phyloP scores from a whole-genome alignment of 2,329 filamentous ascomycete genomes.

The Fulvia fulva region DNA sequence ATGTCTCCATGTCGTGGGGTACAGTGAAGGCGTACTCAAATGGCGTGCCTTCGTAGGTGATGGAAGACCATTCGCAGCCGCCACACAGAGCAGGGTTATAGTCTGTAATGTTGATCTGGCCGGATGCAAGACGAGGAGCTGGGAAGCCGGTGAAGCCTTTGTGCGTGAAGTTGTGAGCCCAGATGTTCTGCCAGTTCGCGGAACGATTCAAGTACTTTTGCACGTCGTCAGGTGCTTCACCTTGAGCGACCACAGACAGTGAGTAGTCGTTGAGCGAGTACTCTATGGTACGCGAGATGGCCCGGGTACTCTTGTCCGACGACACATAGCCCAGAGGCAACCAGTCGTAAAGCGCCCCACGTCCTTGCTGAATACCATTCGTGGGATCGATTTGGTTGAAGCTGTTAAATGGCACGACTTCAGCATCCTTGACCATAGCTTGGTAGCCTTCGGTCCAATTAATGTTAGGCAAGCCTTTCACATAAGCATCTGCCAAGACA shows the following conservation, averaged over 20 bases:
- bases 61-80: constrained; percentile 39
- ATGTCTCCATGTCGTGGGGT: constrained; percentile 40
- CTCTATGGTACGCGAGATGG: constrained; percentile 41
- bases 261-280: constrained; percentile 45
- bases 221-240: constrained; percentile 38
- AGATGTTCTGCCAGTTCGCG: constrained; percentile 41
- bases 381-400: constrained; percentile 29
- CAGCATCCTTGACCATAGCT: constrained; percentile 36
- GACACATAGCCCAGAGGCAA: constrained; percentile 41
- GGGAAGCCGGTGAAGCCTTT: constrained; percentile 35
- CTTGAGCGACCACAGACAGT: constrained; percentile 39
- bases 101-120: constrained; percentile 29
- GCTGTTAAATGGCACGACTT: constrained; percentile 29
- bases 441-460: constrained; percentile 34
- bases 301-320: constrained; percentile 33
- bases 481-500: constrained; percentile 34
- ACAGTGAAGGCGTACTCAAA: constrained; percentile 45
- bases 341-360: constrained; percentile 43
- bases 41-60: constrained; percentile 42
- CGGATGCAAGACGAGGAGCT: constrained; percentile 26
- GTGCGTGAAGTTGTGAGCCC: constrained; percentile 36
- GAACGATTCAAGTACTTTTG: constrained; percentile 38
- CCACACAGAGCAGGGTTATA: constrained; percentile 43
- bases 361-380: constrained; percentile 41
- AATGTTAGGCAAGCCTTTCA: constrained; percentile 32